A percentile compares a stretch with the other conserved stretches of the same genome.
Evolutionary conservation across 2,329 filamentous ascomycete species (phyloP).

Genomic region (Calonectria henricotiae): DNA sequence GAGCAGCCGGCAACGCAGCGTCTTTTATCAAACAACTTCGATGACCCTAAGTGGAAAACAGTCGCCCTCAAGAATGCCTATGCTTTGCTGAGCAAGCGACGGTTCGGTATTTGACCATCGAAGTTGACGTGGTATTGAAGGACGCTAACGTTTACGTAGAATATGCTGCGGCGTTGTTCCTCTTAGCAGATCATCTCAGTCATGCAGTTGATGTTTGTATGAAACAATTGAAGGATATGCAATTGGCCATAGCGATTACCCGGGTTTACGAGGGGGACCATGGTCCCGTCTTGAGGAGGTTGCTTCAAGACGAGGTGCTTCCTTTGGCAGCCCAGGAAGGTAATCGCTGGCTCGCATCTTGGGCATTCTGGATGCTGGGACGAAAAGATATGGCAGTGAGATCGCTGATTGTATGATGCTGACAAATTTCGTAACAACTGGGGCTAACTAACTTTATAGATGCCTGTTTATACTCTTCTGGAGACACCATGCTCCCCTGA

Average conservation of each 20-base stretch:
- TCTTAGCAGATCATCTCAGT: slow-evolving; percentile 87
- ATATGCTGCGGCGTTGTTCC: slow-evolving; percentile 96
- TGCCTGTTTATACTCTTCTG: slow-evolving; percentile 83
- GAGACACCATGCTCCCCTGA: slow-evolving; percentile 79
- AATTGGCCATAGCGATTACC: slow-evolving; percentile 90
- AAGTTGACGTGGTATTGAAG: not conserved
- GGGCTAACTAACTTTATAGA: slow-evolving; percentile 64
- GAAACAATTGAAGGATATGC: slow-evolving; percentile 89
- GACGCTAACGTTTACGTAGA: slow-evolving; percentile 70
- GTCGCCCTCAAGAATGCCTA: slow-evolving; percentile 97
- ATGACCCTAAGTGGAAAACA: slow-evolving; percentile 88
- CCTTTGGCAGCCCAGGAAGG: slow-evolving; percentile 84
- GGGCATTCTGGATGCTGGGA: slow-evolving; percentile 94
- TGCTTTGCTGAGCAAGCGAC: slow-evolving; percentile 89
- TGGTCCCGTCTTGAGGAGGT: slow-evolving; percentile 79
- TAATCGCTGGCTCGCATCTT: slow-evolving; percentile 94
- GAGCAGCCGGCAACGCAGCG: slow-evolving; percentile 88
- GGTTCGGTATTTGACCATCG: slow-evolving; percentile 77
- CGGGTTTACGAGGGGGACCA: slow-evolving; percentile 91
- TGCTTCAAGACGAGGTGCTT: slow-evolving; percentile 87
- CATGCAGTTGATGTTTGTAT: slow-evolving; percentile 91
- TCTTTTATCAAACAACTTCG: slow-evolving; percentile 92
- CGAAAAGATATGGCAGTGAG: slow-evolving; percentile 88
- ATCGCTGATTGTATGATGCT: slow-evolving; percentile 79
- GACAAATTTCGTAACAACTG: not conserved